A percentile compares a stretch with the other conserved stretches of the same genome.
Evolutionary conservation across 176 grass and related monocot species (phyloP).

Genomic region (Rhynchospora breviuscula): DNA sequence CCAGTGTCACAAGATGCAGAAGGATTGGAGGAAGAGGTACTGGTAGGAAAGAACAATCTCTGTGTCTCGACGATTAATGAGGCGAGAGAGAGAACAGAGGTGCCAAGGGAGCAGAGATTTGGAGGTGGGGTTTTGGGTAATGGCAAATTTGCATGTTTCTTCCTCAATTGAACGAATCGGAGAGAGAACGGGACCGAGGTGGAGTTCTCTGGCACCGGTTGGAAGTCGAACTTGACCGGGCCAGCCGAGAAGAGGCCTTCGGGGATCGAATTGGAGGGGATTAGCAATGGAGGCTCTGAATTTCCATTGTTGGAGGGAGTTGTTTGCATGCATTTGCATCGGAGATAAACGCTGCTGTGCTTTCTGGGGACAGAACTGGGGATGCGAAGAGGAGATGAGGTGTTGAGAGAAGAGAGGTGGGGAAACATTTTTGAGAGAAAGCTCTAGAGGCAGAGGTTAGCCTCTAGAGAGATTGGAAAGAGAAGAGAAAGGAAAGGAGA

Average conservation of each 20-base stretch:
- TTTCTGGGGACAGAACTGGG: background rate
- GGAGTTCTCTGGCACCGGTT: background rate
- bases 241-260: background rate
- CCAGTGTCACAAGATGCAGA: background rate
- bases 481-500: background rate
- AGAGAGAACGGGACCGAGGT: constrained; percentile 13
- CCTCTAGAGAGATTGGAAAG: background rate
- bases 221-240: constrained; percentile 17
- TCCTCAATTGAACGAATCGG: constrained; percentile 24
- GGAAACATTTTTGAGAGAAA: constrained; percentile 21
- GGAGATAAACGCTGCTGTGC: background rate
- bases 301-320: constrained; percentile 21
- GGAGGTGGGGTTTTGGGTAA: constrained; percentile 4
- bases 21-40: background rate
- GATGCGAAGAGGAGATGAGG: background rate
- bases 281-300: constrained; percentile 9
- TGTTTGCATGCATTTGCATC: constrained; percentile 3
- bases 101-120: constrained; percentile 24
- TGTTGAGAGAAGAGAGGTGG: constrained; percentile 3
- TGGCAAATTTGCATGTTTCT: constrained; percentile 15
- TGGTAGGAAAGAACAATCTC: constrained; percentile 1
- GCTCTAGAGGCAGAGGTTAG: background rate
- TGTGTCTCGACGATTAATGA: constrained; percentile 27
- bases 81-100: constrained; percentile 29
- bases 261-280: background rate